Evolutionary conservation across 345 rosid genomes (phyloP).

Genomic region (Orychophragmus violaceus): DNA sequence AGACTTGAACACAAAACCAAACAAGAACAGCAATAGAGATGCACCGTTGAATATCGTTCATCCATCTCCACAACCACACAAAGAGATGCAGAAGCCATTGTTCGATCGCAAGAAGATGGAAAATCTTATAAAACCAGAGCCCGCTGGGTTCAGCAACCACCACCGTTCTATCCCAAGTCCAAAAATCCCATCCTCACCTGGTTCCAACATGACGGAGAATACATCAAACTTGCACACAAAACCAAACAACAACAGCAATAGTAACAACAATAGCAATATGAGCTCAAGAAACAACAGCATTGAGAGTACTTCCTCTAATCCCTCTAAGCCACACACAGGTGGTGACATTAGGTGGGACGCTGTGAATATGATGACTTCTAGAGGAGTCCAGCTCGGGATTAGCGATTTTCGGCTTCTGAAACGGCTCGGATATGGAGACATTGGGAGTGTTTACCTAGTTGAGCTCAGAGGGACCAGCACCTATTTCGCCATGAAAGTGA

Average conservation of each 20-base stretch:
- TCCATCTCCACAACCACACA: conserved; percentile 27
- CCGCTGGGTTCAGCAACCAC: conserved; percentile 17
- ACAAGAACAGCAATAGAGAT: no score
- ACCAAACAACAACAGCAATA: conserved; percentile 18
- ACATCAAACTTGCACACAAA: conserved; percentile 9
- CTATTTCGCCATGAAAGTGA: conserved; percentile 69
- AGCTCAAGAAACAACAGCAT: conserved; percentile 50
- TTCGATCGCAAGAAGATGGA: conserved; percentile 45
- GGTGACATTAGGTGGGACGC: conserved; percentile 92
- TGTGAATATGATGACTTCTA: conserved; percentile 39
- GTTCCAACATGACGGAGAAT: conserved; percentile 13
- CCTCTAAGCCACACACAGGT: conserved; percentile 78
- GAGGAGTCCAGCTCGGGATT: conserved; percentile 50
- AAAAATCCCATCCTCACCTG: not conserved
- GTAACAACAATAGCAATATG: conserved; percentile 21
- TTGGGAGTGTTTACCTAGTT: conserved; percentile 68
- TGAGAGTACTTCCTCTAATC: conserved; percentile 51
- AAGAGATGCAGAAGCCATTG: conserved; percentile 33
- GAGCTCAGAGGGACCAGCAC: conserved; percentile 64
- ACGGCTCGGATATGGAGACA: conserved; percentile 85
- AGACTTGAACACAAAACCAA: no score
- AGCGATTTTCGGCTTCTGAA: conserved; percentile 72
- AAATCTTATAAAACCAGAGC: conserved; percentile 29
- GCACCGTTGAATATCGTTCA: conserved; percentile 17
- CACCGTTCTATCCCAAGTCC: conserved; percentile 21